Percentiles rank a stretch among this genome's conserved stretches.
phyloP scores from a whole-genome alignment of 371 early-diverging fungal genomes.

The Rhizopus stolonifer region DNA sequence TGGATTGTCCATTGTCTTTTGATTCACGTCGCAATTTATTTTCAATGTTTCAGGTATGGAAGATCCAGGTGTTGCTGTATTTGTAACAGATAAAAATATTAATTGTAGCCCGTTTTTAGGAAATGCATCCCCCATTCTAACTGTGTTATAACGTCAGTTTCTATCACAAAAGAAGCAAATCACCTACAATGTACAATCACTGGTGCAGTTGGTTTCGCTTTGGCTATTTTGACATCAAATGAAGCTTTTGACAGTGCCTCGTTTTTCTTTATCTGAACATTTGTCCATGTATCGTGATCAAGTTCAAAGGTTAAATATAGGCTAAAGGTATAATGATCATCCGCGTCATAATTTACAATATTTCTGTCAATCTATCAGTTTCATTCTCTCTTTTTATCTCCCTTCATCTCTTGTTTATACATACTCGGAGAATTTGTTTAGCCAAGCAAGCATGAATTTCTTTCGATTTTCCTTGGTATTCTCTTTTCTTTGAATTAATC shows the following conservation, averaged over 20 bases:
- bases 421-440: neutral
- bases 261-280: neutral
- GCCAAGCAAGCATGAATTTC: neutral
- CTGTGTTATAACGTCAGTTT: neutral
- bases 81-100: neutral
- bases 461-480: neutral
- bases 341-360: neutral
- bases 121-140: neutral
- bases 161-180: neutral
- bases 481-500: neutral
- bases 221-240: neutral
- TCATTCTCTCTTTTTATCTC: neutral
- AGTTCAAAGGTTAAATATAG: neutral
- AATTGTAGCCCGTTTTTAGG: neutral
- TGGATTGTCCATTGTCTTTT: neutral
- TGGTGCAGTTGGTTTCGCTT: neutral
- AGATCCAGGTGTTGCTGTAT: neutral
- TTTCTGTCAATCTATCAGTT: neutral
- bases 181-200: neutral
- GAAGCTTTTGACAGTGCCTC: neutral
- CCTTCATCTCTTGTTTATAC: neutral
- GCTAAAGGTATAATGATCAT: neutral
- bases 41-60: neutral
- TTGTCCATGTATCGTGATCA: neutral
- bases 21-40: neutral